phyloP scores from a whole-genome alignment of 495 filamentous ascomycete genomes.

The Trichoderma asperelloides region DNA sequence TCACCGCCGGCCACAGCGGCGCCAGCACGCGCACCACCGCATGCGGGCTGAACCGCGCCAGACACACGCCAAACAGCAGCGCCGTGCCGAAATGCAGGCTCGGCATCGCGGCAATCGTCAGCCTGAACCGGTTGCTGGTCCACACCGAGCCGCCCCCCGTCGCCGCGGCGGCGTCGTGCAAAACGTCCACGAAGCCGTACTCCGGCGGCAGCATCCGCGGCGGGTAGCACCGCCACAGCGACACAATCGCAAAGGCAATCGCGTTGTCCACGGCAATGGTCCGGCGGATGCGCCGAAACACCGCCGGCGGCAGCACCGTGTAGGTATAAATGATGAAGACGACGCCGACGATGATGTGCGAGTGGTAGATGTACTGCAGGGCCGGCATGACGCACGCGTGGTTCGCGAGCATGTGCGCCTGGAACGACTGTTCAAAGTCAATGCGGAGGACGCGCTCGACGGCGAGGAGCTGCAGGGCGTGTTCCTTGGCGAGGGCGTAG shows the following conservation, averaged over 20 bases:
- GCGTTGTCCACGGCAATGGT: neutral
- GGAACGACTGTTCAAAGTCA: neutral
- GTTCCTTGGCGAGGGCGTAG: neutral
- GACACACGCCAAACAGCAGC: neutral
- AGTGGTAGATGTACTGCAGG: neutral
- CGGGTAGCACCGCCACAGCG: neutral
- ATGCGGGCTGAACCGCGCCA: neutral
- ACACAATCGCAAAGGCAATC: neutral
- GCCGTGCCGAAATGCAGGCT: neutral
- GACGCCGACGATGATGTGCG: slow-evolving; percentile 7
- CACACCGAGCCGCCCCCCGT: neutral
- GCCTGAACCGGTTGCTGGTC: neutral
- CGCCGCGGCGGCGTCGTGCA: neutral
- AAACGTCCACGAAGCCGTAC: neutral
- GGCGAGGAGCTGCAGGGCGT: neutral
- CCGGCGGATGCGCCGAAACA: neutral
- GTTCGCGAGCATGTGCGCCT: neutral
- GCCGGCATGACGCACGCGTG: neutral
- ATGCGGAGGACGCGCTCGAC: neutral
- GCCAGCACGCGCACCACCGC: neutral
- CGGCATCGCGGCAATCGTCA: slow-evolving; percentile 6
- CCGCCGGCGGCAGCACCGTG: neutral
- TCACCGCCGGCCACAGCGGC: neutral
- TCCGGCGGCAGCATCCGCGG: neutral
- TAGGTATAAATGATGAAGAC: neutral